Evolutionary conservation across 2,329 filamentous ascomycete species (phyloP).

Genomic region (Teratosphaeria destructans): DNA sequence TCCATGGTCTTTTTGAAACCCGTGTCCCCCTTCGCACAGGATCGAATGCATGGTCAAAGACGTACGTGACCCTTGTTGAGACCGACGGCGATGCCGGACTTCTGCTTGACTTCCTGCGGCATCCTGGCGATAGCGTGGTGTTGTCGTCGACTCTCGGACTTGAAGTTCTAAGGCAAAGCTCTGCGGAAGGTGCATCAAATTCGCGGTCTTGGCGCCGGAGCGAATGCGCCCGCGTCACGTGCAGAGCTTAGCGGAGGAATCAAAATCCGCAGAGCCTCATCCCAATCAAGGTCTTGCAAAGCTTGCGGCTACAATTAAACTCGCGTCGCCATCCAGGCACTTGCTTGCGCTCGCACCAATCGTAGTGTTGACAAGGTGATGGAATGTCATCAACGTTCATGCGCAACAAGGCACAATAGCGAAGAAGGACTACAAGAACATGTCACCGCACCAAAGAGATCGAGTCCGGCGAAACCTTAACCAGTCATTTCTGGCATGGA

Average conservation of each 20-base stretch:
- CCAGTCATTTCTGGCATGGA: not conserved
- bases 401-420: not conserved
- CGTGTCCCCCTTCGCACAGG: slow-evolving; percentile 2
- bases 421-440: not conserved
- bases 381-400: too few relatives aligned
- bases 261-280: not conserved
- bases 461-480: slow-evolving; percentile 2
- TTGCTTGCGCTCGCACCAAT: not conserved
- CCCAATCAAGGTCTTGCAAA: not conserved
- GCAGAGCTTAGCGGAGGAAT: not conserved
- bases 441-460: not conserved
- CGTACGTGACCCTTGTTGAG: slow-evolving; percentile 58
- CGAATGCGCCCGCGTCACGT: not conserved
- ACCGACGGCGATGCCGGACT: slow-evolving; percentile 47
- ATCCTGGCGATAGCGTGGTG: slow-evolving; percentile 29
- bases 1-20: slow-evolving; percentile 1
- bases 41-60: slow-evolving; percentile 19
- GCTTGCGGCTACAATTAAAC: not conserved
- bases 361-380: too few relatives aligned
- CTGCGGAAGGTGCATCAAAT: not conserved
- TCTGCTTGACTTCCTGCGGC: slow-evolving; percentile 46
- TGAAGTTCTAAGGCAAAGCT: not conserved
- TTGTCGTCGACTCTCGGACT: slow-evolving; percentile 4
- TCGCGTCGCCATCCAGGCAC: not conserved
- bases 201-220: not conserved